These are phyloP conservation scores for Trichoderma semiorbis DNA, from an alignment of 2,329 filamentous ascomycete genomes.

Conservation along the genomic window DNA sequence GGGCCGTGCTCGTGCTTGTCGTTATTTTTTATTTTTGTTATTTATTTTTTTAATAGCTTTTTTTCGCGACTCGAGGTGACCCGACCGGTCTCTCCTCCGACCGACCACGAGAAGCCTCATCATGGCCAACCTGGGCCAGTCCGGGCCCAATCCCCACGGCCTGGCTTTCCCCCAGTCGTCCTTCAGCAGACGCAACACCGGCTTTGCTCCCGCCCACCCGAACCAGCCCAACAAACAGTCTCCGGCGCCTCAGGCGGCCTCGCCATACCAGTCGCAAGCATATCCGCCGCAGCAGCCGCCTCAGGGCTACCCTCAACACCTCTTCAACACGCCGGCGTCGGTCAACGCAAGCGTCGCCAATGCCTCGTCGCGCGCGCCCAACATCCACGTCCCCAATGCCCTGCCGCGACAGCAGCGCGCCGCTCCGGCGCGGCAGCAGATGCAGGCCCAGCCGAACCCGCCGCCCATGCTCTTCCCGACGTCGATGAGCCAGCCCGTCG, in stretches of 20 bases:
- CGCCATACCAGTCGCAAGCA: conserved; percentile 52
- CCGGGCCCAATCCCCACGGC: conserved; percentile 51
- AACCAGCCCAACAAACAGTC: conserved; percentile 54
- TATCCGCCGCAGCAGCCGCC: conserved; percentile 53
- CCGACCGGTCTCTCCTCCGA: neutral
- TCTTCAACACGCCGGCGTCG: conserved; percentile 48
- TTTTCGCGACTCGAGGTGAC: neutral
- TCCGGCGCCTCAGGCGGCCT: conserved; percentile 51
- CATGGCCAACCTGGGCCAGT: conserved; percentile 50
- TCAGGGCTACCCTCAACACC: conserved; percentile 49
- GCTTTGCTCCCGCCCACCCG: conserved; percentile 45
- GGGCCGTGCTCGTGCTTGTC: neutral
- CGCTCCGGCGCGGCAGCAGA: conserved; percentile 44
- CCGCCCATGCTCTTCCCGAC: conserved; percentile 38
- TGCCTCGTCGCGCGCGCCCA: conserved; percentile 44
- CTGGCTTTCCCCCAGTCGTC: conserved; percentile 51
- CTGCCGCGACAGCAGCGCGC: conserved; percentile 46
- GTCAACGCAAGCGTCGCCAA: conserved; percentile 48
- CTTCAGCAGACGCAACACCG: conserved; percentile 45
- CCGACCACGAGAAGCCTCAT: conserved; percentile 19
- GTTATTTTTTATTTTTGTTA: neutral
- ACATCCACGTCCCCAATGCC: conserved; percentile 46
- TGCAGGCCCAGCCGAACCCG: conserved; percentile 39
- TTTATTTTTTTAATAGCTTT: neutral
- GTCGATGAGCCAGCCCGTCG: conserved; percentile 40